phyloP scores from a whole-genome alignment of 2,329 filamentous ascomycete species.

The Purpureocillium takamizusanense region DNA sequence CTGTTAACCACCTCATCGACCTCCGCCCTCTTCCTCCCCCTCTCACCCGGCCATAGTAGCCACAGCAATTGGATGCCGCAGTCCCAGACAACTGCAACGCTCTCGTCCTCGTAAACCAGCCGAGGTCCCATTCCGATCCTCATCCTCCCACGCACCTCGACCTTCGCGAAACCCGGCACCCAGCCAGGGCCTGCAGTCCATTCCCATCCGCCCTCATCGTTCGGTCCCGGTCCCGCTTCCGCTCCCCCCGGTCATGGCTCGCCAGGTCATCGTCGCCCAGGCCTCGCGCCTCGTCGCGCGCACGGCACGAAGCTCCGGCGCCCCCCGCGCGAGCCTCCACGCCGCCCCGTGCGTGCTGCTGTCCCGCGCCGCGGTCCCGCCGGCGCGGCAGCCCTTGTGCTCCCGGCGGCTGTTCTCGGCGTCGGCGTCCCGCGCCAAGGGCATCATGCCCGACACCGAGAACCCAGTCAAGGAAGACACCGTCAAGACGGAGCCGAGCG shows the following conservation, averaged over 20 bases:
- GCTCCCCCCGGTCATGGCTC: constrained; percentile 16
- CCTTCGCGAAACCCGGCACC: neutral
- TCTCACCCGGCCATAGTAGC: neutral
- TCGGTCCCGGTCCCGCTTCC: too few relatives aligned
- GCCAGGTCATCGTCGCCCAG: constrained; percentile 20
- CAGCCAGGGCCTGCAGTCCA: neutral
- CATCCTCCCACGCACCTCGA: constrained; percentile 2
- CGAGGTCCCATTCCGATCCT: neutral
- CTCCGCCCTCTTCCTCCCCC: neutral
- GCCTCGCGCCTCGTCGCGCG: constrained; percentile 27
- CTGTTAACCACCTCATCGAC: too few relatives aligned
- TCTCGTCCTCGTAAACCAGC: neutral
- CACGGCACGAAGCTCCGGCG: constrained; percentile 17
- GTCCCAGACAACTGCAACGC: neutral
- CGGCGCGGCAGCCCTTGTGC: constrained; percentile 1
- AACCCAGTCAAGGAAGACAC: constrained; percentile 40
- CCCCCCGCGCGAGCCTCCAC: constrained; percentile 13
- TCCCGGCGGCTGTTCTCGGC: constrained; percentile 20
- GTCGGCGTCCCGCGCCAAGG: constrained; percentile 25
- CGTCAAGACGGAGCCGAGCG: constrained; percentile 25
- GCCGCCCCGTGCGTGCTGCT: constrained; percentile 4
- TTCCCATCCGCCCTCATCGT: too few relatives aligned
- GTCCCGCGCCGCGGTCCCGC: constrained; percentile 1
- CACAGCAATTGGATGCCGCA: neutral
- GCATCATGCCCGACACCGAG: constrained; percentile 51